Conservation (phyloP, 2,329 filamentous ascomycete species). For the Conoideocrella luteorostrata region DNA sequence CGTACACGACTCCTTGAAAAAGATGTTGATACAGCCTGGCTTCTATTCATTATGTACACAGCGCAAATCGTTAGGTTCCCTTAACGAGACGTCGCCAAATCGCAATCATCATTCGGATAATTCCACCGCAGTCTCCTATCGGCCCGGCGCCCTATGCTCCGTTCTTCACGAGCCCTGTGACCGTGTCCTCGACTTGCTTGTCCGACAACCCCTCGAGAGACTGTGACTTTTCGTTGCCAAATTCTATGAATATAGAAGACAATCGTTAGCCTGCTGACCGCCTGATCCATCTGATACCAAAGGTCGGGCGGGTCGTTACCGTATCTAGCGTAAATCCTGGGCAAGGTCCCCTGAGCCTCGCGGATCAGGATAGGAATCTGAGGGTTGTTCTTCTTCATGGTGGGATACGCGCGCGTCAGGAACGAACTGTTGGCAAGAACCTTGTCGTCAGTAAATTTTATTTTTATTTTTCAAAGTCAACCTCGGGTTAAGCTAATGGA, state of each 20-base stretch:
- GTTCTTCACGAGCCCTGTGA: slow-evolving; percentile 46
- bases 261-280: background rate
- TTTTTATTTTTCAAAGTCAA: too few relatives aligned
- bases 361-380: slow-evolving; percentile 89
- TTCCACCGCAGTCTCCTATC: background rate
- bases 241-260: slow-evolving; percentile 39
- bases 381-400: slow-evolving; percentile 99
- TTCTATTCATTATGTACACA: background rate
- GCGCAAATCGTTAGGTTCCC: too few relatives aligned
- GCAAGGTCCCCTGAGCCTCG: slow-evolving; percentile 78
- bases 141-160: slow-evolving; percentile 4
- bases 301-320: too few relatives aligned
- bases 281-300: too few relatives aligned
- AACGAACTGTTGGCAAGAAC: slow-evolving; percentile 73
- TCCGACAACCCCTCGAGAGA: slow-evolving; percentile 53
- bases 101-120: too few relatives aligned
- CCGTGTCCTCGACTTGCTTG: slow-evolving; percentile 55
- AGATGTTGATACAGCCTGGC: slow-evolving; percentile 2
- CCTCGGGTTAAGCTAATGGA: too few relatives aligned
- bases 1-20: background rate
- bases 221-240: slow-evolving; percentile 51
- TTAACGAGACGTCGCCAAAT: too few relatives aligned
- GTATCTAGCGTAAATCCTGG: slow-evolving; percentile 87
- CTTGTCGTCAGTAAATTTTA: background rate
- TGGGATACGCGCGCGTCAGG: slow-evolving; percentile 84